These are phyloP conservation scores for Penicillium parvum DNA, from an alignment of 495 filamentous ascomycete genomes.

Conservation along the genomic window DNA sequence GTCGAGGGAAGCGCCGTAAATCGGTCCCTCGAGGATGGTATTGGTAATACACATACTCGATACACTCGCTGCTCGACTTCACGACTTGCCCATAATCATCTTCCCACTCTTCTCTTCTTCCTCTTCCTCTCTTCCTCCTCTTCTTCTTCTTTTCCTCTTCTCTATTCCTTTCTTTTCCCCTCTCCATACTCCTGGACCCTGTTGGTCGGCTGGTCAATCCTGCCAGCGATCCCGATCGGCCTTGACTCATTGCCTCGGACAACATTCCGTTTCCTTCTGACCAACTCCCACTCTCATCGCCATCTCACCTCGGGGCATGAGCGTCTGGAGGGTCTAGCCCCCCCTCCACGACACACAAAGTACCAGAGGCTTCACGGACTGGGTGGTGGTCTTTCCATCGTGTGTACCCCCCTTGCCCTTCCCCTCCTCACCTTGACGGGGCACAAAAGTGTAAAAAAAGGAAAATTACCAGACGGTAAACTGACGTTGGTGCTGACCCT, in stretches of 20 bases:
- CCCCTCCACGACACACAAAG: conserved; percentile 19
- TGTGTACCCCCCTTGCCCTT: conserved; percentile 4
- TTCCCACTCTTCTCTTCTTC: not conserved
- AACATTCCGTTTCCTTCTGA: not conserved
- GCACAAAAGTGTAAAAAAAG: too few species aligned
- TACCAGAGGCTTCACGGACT: not conserved
- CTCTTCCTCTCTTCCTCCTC: not conserved
- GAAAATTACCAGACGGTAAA: too few species aligned
- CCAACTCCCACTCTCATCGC: conserved; percentile 5
- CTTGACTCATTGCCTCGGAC: not conserved
- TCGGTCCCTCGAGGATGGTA: conserved; percentile 6
- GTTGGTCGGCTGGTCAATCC: too few species aligned
- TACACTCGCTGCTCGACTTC: conserved; percentile 2
- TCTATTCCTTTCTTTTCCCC: not conserved
- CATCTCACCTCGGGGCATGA: conserved; percentile 23
- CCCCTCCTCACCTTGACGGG: not conserved
- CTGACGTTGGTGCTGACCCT: conserved; percentile 21
- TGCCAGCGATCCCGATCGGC: too few species aligned
- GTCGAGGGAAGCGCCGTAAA: conserved; percentile 15
- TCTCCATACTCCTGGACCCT: not conserved
- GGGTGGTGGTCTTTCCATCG: conserved; percentile 9
- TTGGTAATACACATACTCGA: conserved; percentile 9
- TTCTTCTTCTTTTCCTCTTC: not conserved
- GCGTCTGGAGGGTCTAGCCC: conserved; percentile 33
- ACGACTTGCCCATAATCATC: not conserved